Base-by-base conservation (phyloP, 2,329 filamentous ascomycete genomes). In the Ophiosphaerella herpotricha region DNA sequence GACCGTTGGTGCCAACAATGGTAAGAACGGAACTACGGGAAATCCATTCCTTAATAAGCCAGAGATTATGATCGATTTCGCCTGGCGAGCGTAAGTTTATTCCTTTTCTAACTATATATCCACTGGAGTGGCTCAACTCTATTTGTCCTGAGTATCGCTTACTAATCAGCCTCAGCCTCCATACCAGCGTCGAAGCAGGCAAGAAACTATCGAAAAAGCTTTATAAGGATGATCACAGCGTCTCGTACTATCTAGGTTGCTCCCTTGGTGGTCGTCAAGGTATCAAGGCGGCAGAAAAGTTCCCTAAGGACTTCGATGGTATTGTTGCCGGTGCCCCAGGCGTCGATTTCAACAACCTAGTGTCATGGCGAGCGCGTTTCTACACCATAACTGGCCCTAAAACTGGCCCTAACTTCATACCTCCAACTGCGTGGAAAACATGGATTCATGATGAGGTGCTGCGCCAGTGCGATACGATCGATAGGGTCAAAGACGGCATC, bases 41-140 rank as follows among this genome's bases (percentile, higher is more conserved):
- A 44, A 63, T 23, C 66, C 74, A 1, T 81, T 81, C 52, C 70
- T 73, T 21, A 64, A 72, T 5, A 76, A 79, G 14, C 68, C 72
- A 1, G 78, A 80, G 32, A 72, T 78, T 4, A 60, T 81, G 1
- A 67, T 73, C 13, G 80, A 82, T 54, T 82, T 80, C 54, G 74
- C 75, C 9, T 80, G 75, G 55, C 68, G 77, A 23, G 74, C 75
- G 51, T 63, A 46, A 51, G 60, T 29, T 29, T 8, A 13, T n/a
- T 31, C 13, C 7, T 21, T 4, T 31, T 11, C 23, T 29, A 12
- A 5, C 5, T 16, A 14, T 16, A 11, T 23, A 7, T 11, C 24
- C 18, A 13, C 18, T 13, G 3, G 14, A 21, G 14, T 33, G 14
- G 12, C 31, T 11, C 23, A 23, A 7, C 23, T 13, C 16, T 18